phyloP scores from a whole-genome alignment of 371 early-diverging fungal species.

The Mortierella sp. region DNA sequence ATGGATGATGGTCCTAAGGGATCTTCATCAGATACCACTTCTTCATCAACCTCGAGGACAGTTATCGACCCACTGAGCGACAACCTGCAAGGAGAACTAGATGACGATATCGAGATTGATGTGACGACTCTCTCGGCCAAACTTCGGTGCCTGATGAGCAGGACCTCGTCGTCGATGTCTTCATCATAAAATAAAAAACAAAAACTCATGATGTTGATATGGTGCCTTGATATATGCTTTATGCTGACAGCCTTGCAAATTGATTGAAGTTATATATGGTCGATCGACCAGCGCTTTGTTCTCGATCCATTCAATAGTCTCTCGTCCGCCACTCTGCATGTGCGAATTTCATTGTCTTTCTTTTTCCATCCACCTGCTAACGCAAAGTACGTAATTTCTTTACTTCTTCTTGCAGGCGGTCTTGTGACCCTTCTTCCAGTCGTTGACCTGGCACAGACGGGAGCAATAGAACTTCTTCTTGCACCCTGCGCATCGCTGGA shows the following conservation, averaged over 20 bases:
- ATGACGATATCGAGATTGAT: conserved; percentile 51
- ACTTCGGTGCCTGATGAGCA: conserved; percentile 23
- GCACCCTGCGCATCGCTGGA: conserved; percentile 69
- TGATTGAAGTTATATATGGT: too few relatives aligned
- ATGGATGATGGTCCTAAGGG: too few relatives aligned
- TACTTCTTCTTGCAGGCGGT: conserved; percentile 57
- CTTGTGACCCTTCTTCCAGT: conserved; percentile 72
- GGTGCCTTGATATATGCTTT: too few relatives aligned
- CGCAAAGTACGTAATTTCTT: not conserved
- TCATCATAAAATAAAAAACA: conserved; percentile 2
- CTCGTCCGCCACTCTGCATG: too few relatives aligned
- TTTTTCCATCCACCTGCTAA: too few relatives aligned
- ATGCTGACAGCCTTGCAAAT: too few relatives aligned
- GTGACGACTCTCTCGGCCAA: conserved; percentile 46
- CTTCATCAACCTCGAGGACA: too few relatives aligned
- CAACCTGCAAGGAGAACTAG: conserved; percentile 14
- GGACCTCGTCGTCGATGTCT: conserved; percentile 2
- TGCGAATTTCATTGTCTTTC: too few relatives aligned
- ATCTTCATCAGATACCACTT: too few relatives aligned
- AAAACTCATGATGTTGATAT: not conserved
- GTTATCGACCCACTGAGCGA: too few relatives aligned
- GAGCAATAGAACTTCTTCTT: conserved; percentile 68
- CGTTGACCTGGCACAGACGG: conserved; percentile 70
- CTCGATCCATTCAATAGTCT: too few relatives aligned
- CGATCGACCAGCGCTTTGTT: too few relatives aligned